Evolutionary conservation across 179 eudicot genomes (phyloP).

Genomic region (Actinidia chinensis): DNA sequence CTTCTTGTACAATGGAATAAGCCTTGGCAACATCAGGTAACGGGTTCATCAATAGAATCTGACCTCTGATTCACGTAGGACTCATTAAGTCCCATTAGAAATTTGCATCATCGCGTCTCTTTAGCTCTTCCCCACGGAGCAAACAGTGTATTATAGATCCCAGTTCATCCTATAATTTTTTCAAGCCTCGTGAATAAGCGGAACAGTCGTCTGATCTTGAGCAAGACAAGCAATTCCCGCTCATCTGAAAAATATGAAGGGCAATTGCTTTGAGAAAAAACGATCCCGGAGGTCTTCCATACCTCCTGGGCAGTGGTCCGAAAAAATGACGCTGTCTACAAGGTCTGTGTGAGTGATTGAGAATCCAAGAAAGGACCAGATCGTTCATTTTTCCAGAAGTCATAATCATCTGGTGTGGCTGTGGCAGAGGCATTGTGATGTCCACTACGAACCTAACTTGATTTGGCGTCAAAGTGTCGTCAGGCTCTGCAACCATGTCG

Average conservation of each 20-base stretch:
- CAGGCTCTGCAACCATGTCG: too few species aligned
- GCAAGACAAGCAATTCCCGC: background rate
- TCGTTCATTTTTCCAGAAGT: too few species aligned
- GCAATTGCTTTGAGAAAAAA: slow-evolving; percentile 20
- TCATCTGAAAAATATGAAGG: slow-evolving; percentile 12
- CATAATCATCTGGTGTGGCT: too few species aligned
- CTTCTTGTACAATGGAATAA: slow-evolving; percentile 5
- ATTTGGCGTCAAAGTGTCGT: too few species aligned
- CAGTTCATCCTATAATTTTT: slow-evolving; percentile 15
- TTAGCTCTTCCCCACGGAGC: background rate
- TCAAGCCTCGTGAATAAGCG: slow-evolving; percentile 7
- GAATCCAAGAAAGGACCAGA: slow-evolving; percentile 4
- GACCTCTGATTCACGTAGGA: slow-evolving; percentile 7
- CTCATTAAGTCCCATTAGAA: slow-evolving; percentile 26
- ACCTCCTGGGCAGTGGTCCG: slow-evolving; percentile 7
- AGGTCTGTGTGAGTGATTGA: background rate
- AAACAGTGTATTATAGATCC: background rate
- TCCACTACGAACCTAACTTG: too few species aligned
- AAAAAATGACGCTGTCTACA: background rate
- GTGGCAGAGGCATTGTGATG: too few species aligned
- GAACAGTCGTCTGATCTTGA: background rate
- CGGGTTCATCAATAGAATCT: slow-evolving; percentile 14
- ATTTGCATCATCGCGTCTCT: background rate
- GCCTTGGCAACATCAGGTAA: background rate
- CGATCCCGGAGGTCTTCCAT: slow-evolving; percentile 1